Conservation (phyloP, 1,284 basidiomycete genomes). For the Ceratobasidium sp. region DNA sequence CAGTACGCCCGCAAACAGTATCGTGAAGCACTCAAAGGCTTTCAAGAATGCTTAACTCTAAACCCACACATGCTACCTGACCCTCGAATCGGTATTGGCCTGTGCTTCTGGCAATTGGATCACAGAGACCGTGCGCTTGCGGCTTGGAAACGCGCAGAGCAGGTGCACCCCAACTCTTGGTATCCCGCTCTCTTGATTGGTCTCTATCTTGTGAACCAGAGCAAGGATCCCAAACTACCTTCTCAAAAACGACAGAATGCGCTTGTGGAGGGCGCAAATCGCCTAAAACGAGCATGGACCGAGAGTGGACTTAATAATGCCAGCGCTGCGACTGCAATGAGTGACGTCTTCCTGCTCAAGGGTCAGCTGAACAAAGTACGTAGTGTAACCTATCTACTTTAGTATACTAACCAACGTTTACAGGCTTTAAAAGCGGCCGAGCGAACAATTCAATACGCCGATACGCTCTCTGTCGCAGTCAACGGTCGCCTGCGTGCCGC, state of each 20-base stretch:
- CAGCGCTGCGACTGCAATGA: slow-evolving; percentile 81
- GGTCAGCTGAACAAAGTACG: slow-evolving; percentile 56
- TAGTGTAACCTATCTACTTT: not conserved
- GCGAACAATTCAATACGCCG: slow-evolving; percentile 90
- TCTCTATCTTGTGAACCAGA: slow-evolving; percentile 83
- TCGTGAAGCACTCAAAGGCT: slow-evolving; percentile 81
- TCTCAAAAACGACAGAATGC: slow-evolving; percentile 71
- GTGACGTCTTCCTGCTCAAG: slow-evolving; percentile 78
- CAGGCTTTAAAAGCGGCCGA: slow-evolving; percentile 92
- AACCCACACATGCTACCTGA: slow-evolving; percentile 86
- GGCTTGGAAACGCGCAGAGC: slow-evolving; percentile 89
- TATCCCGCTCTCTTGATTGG: slow-evolving; percentile 84
- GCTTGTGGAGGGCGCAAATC: slow-evolving; percentile 55
- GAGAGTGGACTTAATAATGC: slow-evolving; percentile 75
- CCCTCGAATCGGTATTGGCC: slow-evolving; percentile 91
- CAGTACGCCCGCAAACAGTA: slow-evolving; percentile 83
- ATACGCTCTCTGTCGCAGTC: slow-evolving; percentile 82
- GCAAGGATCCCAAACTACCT: slow-evolving; percentile 71
- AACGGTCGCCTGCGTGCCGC: slow-evolving; percentile 84
- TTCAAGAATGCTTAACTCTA: slow-evolving; percentile 84
- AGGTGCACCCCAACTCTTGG: slow-evolving; percentile 83
- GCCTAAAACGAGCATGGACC: slow-evolving; percentile 38
- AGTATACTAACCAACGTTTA: not conserved
- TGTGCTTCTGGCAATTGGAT: slow-evolving; percentile 90
- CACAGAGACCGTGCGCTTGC: slow-evolving; percentile 81